Evolutionary conservation across 139 green algal species (phyloP), one percentile per base, ranked within the genome.

Genomic region (Ulvella scutata): DNA sequence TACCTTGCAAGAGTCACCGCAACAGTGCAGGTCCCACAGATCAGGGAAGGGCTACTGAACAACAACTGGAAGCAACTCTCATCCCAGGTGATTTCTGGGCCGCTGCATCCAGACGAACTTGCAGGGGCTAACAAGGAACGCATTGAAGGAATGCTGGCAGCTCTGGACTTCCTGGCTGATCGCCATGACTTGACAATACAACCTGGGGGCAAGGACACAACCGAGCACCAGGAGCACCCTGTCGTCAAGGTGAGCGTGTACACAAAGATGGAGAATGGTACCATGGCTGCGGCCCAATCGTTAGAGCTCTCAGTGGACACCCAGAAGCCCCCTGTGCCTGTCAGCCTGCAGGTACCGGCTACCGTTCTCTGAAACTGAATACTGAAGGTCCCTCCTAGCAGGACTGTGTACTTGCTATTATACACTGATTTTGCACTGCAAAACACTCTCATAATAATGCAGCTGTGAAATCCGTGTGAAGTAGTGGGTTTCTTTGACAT

Each of bases 31-130:
- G 84, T 91, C 29, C 88, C 87, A 0, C 43, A 39, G 36, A 61
- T 92, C 3, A 78, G 87, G 0, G 72, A 88, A 29, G 34, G 38
- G 0, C 38, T 92, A 37, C 73, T 92, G 73, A 28, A 76, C 36
- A 67, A 72, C 21, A 81, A 90, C 77, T 93, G 88, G 88, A 39
- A 38, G 7, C 35, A 34, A 35, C 29, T 91, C 23, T 80, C 83
- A 1, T 37, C 79, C n/a, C 7, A 10, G 33, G 83, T 80, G 6
- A 33, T 40, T 43, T 28, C 43, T 7, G 61, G 78, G 23, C 61
- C 77, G 62, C 87, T 90, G 73, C 80, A 39, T 74, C 2, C 13
- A 62, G 35, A 39, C 3, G 79, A 44, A 36, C 36, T 78, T 76
- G 29, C 10, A 26, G 3, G 40, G 74, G 39, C 23, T 81, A 40